Percentiles rank a stretch among this genome's conserved stretches.
Conservation (phyloP, 257 asterid genomes). For the Lycium barbarum region DNA sequence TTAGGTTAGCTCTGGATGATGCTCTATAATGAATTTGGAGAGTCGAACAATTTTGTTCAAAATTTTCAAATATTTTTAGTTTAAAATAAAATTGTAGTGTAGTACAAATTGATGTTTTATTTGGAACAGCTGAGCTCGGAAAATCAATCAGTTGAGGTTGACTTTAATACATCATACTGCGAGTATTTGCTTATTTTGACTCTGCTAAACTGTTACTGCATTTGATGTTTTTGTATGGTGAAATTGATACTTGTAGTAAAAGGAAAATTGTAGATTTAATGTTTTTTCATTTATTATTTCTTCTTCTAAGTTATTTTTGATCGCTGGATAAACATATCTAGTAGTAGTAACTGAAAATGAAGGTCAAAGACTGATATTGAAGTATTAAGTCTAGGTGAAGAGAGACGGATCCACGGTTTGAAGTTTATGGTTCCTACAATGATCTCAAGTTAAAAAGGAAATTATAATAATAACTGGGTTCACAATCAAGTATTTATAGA, state of each 20-base stretch:
- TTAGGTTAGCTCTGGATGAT: no score
- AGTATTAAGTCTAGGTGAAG: neutral
- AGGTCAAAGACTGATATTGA: slow-evolving; percentile 4
- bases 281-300: neutral
- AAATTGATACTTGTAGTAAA: neutral
- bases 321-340: neutral
- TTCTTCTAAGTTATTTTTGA: neutral
- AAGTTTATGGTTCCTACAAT: no score
- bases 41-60: neutral
- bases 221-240: neutral
- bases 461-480: no score
- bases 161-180: no score
- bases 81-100: neutral
- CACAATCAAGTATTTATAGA: no score
- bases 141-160: no score
- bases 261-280: neutral
- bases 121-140: neutral
- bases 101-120: neutral
- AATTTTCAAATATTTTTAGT: no score
- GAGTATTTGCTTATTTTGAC: neutral
- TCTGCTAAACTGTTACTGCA: neutral
- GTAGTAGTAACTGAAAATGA: neutral
- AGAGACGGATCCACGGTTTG: no score
- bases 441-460: no score
- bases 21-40: no score